Base-by-base conservation (phyloP, 2,329 filamentous ascomycete species). In the Coleophoma eucalyptorum region DNA sequence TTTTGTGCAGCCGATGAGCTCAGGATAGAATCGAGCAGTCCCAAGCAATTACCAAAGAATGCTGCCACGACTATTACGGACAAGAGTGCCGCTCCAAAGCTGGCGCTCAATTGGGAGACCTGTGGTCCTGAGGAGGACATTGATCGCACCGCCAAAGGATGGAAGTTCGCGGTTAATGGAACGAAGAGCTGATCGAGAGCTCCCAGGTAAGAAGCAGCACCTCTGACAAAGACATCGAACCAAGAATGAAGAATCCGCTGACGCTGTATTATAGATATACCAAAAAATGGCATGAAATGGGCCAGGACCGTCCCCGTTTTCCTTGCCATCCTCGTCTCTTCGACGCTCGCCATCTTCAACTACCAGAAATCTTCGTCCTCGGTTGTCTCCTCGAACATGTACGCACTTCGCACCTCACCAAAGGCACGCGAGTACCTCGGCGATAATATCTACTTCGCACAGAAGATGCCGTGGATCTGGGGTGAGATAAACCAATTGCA, bases 361-460 rank as follows among this genome's bases (percentile, higher is more conserved):
- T 97, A 99, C 81, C 93, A 99, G 70, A 97, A 97, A 70, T 83
- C 86, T 51, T 90, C 89, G n/a, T 90, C 85, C 21, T 89, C 88
- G 49, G 81, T 93, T 31, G 89, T 97, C n/a, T 84, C 84, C 50
- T 90, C 88, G 50, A 94, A 91, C 4, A 81, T 99, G 26, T 99
- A 97, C 76, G 89, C 93, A 1, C 80, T 99, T 56, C 89, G 94
- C 57, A 95, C 89, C 3, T 90, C 87, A 51, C 73, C 81, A 3
- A 72, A 76, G 52, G 94, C 91, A 43, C 84, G 92, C 63, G 84
- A 84, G 51, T 73, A 86, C 43, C 80, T 99, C 26, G 94, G 94
- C 56, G 89, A 97, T 69, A 86, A 93, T 72, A 86, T 94, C 64
- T 90, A 90, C 70, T 93, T 92, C 71, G 79, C 81, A 59, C 78